Conservation (phyloP, 176 grass and related monocot genomes). For the Eragrostis curvula region DNA sequence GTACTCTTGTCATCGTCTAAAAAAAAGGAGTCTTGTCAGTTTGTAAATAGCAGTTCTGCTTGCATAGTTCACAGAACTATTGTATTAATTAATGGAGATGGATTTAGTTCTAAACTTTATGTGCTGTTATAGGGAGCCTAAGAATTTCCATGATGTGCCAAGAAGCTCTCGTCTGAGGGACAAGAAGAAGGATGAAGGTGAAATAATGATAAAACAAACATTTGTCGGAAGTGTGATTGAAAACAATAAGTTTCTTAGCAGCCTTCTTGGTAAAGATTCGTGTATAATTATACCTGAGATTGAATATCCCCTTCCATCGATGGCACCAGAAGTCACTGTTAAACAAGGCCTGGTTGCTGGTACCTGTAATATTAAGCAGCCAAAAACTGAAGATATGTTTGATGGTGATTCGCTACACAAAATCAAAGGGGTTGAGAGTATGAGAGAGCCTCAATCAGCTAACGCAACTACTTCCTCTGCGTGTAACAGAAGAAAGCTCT, state of each 20-base stretch:
- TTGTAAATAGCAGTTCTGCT: conserved; percentile 28
- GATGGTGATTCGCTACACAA: conserved; percentile 42
- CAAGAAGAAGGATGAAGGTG: conserved; percentile 83
- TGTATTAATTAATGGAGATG: conserved; percentile 15
- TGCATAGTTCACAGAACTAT: conserved; percentile 21
- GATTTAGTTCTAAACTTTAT: conserved; percentile 35
- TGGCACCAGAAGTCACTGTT: conserved; percentile 52
- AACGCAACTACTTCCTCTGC: conserved; percentile 39
- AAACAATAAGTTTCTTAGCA: conserved; percentile 89
- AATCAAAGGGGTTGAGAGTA: conserved; percentile 37
- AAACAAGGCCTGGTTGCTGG: conserved; percentile 61
- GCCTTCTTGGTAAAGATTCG: conserved; percentile 73
- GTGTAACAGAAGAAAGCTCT: conserved; percentile 54
- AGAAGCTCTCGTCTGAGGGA: conserved; percentile 88
- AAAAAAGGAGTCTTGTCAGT: not conserved
- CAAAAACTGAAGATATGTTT: conserved; percentile 48
- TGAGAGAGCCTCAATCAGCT: conserved; percentile 46
- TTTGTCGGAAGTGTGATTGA: conserved; percentile 83
- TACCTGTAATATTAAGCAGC: conserved; percentile 50
- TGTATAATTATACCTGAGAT: conserved; percentile 81
- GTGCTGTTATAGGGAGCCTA: conserved; percentile 62
- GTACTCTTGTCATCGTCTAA: not conserved
- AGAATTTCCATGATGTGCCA: conserved; percentile 55
- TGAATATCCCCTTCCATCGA: conserved; percentile 52
- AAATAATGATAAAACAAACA: conserved; percentile 89